Evolutionary conservation across 176 grass and related monocot species (phyloP), one percentile per base, ranked within the genome.

Genomic region (Puccinellia tenuiflora): DNA sequence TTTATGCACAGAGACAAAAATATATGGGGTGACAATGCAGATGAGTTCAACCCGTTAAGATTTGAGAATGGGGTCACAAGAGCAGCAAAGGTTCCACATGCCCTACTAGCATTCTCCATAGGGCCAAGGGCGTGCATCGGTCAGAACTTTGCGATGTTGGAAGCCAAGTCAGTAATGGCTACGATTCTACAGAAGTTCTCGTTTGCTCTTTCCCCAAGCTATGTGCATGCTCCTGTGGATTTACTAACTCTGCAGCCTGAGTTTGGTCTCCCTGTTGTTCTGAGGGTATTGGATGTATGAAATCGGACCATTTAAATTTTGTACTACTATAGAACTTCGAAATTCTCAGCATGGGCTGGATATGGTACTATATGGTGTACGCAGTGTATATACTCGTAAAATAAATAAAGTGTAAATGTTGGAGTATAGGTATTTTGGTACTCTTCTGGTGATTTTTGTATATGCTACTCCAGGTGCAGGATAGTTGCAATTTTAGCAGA

Each of bases 1-100:
- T 65, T 80, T 6, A 86, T 86, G 77, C 85, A 86, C 20, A 45
- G 85, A 5, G 85, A 86, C 18, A 86, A 80, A 45, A 47, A 53
- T 45, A 45, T 80, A 0, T 86, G 85, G 77, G 85, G 85, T 28
- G 85, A 86, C 0, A n/a, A 75, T 5, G 78, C 57, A 1, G 34
- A 64, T 73, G 68, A 75, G 14, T 86, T 86, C 46, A 81, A 75
- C 42, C 69, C 69, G 42, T 18, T 5, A 28, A 73, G 69, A 47
- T 73, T 73, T 28, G 69, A 2, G 24, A 73, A 73, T 17, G 69
- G 69, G 42, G 42, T 47, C 69, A 26, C 22, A 4, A 73, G 25
- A 5, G 69, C 69, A 46, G 69, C 42, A 0, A 73, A 73, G 69
- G 25, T 73, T 48, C 69, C 69, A 9, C 69, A 73, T 28, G 69